Conservation (phyloP, 306 rosid genomes). For the Prinsepia uniflora region DNA sequence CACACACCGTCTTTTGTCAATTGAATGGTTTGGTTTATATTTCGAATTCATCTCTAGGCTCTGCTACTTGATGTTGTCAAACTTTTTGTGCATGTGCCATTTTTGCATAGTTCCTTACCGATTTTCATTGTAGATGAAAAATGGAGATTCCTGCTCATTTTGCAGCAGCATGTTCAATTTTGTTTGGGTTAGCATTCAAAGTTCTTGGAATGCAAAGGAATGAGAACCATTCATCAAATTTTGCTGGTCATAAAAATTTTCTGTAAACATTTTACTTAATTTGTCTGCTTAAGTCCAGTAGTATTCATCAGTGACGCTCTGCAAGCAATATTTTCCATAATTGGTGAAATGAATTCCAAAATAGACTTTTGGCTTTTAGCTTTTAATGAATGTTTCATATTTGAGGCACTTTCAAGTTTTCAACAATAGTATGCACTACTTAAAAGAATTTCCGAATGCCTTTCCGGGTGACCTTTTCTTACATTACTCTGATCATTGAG, state of each 20-base stretch:
- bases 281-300: background rate
- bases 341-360: background rate
- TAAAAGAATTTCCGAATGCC: background rate
- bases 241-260: background rate
- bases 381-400: background rate
- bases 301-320: background rate
- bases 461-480: background rate
- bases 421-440: background rate
- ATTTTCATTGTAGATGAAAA: background rate
- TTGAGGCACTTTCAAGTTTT: conserved; percentile 5
- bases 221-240: background rate
- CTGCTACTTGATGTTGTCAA: background rate
- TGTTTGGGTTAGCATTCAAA: background rate
- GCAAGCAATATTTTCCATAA: background rate
- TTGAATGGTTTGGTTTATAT: background rate
- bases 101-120: background rate
- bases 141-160: background rate
- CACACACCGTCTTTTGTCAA: background rate
- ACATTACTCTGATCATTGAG: background rate
- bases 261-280: background rate
- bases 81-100: background rate
- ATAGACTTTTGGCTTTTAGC: background rate
- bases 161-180: background rate
- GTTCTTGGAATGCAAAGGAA: background rate
- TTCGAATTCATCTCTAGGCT: background rate